Base-by-base conservation (phyloP, 2,329 filamentous ascomycete species). In the Penicillium corylophilum region DNA sequence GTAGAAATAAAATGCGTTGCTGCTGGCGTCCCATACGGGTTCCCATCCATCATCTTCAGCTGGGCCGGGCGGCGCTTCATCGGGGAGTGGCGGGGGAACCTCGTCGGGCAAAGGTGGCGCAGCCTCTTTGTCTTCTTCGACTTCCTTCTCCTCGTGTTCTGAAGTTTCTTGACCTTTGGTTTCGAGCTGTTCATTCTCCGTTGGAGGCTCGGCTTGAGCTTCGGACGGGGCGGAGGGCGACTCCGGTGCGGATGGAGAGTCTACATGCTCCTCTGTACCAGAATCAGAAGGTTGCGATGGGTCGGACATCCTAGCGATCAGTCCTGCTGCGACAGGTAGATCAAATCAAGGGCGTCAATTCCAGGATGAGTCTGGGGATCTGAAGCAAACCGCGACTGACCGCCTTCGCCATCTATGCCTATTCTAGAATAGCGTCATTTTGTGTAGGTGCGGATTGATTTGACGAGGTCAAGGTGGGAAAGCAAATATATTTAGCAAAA, bases 241-340 rank as follows among this genome's bases (percentile, higher is more conserved):
- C 70, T 94, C 90, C 77, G 95, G 90, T 60, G 89, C 85, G 55
- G 90, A 89, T 74, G 95, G 89, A 24, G 89, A 89, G 66, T 89
- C 90, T 75, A 89, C 85, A 45, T 88, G 92, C 77, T 95, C 90
- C 80, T 93, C 92, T 69, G 26, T 20, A 10, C 35, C 28, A 20
- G 48, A 13, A 13, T 12, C 46, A 5, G 50, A 44, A 20, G 26
- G 40, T 36, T 53, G 48, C 16, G 38, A 44, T 16, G 44, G 44
- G 13, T 46, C 50, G 18, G 59, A 48, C 59, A 62, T 62, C 16
- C 29, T 57, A 48, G 31, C 18, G 28, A 8, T 48, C 47, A 51
- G 29, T 31, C 33, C 50, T 39, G 50, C 39, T 24, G 22, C 39
- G 20, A 40, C 33, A 23, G 18, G 12, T 20, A 23, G 13, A 39